Conservation (phyloP, 2,329 filamentous ascomycete genomes). For the Claviceps cyperi region DNA sequence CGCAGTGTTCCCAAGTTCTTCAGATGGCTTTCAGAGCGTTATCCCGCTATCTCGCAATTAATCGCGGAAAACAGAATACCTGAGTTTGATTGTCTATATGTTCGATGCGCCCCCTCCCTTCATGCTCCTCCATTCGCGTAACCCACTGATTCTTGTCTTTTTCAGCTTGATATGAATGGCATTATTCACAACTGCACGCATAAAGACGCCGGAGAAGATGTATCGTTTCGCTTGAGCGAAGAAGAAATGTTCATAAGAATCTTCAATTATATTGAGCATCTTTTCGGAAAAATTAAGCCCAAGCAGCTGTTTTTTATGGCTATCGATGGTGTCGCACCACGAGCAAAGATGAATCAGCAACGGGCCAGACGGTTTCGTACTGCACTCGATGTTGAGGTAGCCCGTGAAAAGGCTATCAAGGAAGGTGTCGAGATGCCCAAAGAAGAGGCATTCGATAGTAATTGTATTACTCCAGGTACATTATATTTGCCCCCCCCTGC, state of each 20-base stretch:
- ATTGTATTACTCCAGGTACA: conserved; percentile 85
- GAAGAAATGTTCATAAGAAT: conserved; percentile 99
- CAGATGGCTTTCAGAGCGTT: conserved; percentile 97
- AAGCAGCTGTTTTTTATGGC: conserved; percentile 99
- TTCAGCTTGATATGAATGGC: conserved; percentile 86
- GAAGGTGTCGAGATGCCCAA: conserved; percentile 89
- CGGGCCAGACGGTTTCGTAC: conserved; percentile 89
- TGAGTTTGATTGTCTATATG: conserved; percentile 95
- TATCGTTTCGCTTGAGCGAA: conserved; percentile 84
- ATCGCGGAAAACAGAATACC: conserved; percentile 98
- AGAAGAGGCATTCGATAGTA: conserved; percentile 94
- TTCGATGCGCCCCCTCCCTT: conserved; percentile 21
- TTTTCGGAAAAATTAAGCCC: conserved; percentile 97
- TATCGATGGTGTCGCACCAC: conserved; percentile 90
- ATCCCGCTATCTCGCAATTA: conserved; percentile 94
- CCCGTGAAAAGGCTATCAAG: conserved; percentile 78
- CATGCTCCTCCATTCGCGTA: background rate
- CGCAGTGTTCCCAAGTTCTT: conserved; percentile 73
- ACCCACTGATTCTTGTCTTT: conserved; percentile 10
- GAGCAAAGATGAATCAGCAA: conserved; percentile 99
- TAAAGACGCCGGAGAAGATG: conserved; percentile 75
- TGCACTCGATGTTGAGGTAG: conserved; percentile 76
- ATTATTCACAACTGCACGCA: conserved; percentile 99
- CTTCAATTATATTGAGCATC: conserved; percentile 98
- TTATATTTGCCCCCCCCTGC: background rate